phyloP scores from a whole-genome alignment of 2,329 filamentous ascomycete genomes.

The Diaporthe aspalathi region DNA sequence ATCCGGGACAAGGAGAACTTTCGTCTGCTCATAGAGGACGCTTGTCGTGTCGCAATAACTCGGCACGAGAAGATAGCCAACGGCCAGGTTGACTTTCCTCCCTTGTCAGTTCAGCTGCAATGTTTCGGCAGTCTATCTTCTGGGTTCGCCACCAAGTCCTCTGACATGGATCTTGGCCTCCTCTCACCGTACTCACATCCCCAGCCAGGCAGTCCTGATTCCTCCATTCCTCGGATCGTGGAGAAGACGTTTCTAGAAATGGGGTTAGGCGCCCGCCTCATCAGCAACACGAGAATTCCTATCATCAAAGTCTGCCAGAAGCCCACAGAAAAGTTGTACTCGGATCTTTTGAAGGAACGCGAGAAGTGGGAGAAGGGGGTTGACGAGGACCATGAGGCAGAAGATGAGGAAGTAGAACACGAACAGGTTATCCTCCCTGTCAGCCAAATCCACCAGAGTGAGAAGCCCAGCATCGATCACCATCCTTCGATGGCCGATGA shows the following conservation, averaged over 20 bases:
- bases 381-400: conserved; percentile 52
- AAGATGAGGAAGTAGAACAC: conserved; percentile 52
- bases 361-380: conserved; percentile 76
- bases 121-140: conserved; percentile 87
- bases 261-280: conserved; percentile 79
- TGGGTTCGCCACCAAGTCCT: conserved; percentile 87
- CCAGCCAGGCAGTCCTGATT: conserved; percentile 64
- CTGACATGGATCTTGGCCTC: conserved; percentile 89
- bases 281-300: conserved; percentile 83
- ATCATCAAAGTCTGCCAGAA: conserved; percentile 88
- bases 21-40: conserved; percentile 70
- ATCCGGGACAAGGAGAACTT: conserved; percentile 79
- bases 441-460: background rate
- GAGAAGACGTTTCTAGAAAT: conserved; percentile 79
- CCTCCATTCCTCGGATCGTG: conserved; percentile 77
- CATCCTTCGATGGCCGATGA: conserved; percentile 36
- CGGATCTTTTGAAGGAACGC: conserved; percentile 72
- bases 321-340: conserved; percentile 70
- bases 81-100: conserved; percentile 58
- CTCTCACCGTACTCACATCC: conserved; percentile 71
- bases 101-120: conserved; percentile 72
- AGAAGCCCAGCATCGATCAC: conserved; percentile 16
- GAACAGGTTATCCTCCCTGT: conserved; percentile 41
- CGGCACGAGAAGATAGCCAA: conserved; percentile 60
- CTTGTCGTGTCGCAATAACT: conserved; percentile 71